Conservation (phyloP, 257 asterid species). For the Petrea volubilis region DNA sequence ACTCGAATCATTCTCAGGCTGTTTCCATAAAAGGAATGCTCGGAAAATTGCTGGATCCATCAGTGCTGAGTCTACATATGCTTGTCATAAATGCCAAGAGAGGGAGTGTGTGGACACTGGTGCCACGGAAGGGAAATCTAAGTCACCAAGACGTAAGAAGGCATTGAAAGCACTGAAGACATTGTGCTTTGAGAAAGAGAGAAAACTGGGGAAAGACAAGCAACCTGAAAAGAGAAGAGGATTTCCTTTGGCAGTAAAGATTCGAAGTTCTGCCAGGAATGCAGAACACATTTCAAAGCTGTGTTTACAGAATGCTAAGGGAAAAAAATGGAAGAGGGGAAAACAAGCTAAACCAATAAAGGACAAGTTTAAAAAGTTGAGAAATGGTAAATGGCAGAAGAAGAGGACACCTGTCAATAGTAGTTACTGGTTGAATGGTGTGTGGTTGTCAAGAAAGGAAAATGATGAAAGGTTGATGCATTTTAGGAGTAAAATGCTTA, state of each 20-base stretch:
- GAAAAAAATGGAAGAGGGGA: constrained; percentile 49
- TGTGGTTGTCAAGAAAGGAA: constrained; percentile 58
- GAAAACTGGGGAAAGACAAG: constrained; percentile 41
- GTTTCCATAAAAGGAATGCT: constrained; percentile 71
- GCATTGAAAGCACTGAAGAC: constrained; percentile 42
- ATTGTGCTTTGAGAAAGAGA: constrained; percentile 42
- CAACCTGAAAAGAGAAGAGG: constrained; percentile 42
- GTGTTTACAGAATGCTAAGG: constrained; percentile 42
- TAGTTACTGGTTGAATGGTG: constrained; percentile 87
- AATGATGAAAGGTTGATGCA: constrained; percentile 58
- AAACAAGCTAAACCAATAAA: constrained; percentile 45
- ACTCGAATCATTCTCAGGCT: constrained; percentile 52
- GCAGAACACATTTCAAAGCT: constrained; percentile 47
- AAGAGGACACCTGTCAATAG: constrained; percentile 51
- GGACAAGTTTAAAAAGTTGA: constrained; percentile 39
- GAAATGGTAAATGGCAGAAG: constrained; percentile 45
- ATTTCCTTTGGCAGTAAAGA: constrained; percentile 50
- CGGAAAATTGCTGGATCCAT: constrained; percentile 54
- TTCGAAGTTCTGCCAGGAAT: constrained; percentile 83
- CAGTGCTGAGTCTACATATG: constrained; percentile 41
- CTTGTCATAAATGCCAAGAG: constrained; percentile 67
- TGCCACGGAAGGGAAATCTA: constrained; percentile 32
- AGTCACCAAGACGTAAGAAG: constrained; percentile 36
- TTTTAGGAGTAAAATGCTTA: constrained; percentile 55
- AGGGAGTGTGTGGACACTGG: constrained; percentile 38